These are phyloP conservation scores for Colletotrichum agaves DNA, from an alignment of 2,329 filamentous ascomycete genomes.

Conservation along the genomic window DNA sequence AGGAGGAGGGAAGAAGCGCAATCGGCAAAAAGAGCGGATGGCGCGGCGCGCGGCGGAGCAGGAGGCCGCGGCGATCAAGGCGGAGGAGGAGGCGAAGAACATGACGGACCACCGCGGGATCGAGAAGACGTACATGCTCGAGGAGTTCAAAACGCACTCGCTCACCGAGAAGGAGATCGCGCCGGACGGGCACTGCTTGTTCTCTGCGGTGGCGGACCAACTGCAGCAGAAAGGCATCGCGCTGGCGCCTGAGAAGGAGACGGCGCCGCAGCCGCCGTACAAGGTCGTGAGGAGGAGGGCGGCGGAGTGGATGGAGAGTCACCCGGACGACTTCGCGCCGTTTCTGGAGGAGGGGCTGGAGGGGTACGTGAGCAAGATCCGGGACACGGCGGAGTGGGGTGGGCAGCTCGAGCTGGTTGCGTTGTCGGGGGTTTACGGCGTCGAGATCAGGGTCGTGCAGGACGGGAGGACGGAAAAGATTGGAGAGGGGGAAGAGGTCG, in stretches of 20 bases:
- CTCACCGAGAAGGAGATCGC: slow-evolving; percentile 82
- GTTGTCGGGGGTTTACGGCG: slow-evolving; percentile 81
- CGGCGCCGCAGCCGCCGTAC: slow-evolving; percentile 59
- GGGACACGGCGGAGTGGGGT: slow-evolving; percentile 94
- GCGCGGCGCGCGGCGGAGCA: slow-evolving; percentile 89
- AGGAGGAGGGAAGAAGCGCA: slow-evolving; percentile 74
- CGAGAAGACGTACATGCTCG: slow-evolving; percentile 77
- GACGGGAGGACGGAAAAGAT: slow-evolving; percentile 85
- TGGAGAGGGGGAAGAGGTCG: slow-evolving; percentile 60
- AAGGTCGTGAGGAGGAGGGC: slow-evolving; percentile 75
- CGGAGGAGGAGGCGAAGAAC: slow-evolving; percentile 77
- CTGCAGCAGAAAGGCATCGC: slow-evolving; percentile 65
- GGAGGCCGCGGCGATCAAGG: slow-evolving; percentile 73
- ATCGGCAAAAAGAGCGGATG: slow-evolving; percentile 90
- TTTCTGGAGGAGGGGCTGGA: slow-evolving; percentile 87
- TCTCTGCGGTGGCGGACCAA: slow-evolving; percentile 91
- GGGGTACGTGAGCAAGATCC: slow-evolving; percentile 78
- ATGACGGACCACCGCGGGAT: slow-evolving; percentile 78
- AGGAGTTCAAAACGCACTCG: slow-evolving; percentile 69
- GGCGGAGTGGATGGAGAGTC: slow-evolving; percentile 78
- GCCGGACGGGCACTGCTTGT: slow-evolving; percentile 95
- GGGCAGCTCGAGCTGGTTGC: slow-evolving; percentile 91
- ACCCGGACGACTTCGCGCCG: slow-evolving; percentile 83
- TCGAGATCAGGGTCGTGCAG: slow-evolving; percentile 87
- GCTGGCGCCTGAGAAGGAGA: slow-evolving; percentile 43